Evolutionary conservation across 1,139 yeast species (phyloP).

Genomic region (Yamadazyma mexicana): DNA sequence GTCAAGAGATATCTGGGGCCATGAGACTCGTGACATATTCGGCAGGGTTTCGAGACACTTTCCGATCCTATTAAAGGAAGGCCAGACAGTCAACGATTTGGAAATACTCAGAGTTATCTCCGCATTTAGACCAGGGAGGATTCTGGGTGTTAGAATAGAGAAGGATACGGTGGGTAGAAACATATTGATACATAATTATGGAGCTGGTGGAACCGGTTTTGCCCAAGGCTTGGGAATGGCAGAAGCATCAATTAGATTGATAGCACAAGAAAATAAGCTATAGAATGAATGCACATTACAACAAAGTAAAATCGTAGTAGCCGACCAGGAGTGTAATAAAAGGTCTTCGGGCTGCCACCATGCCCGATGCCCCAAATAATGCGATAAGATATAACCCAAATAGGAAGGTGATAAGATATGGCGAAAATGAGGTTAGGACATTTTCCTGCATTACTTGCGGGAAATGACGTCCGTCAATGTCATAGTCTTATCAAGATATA

Average conservation of each 20-base stretch:
- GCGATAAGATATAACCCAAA: background rate
- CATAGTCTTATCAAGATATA: too few species aligned
- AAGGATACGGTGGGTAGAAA: constrained; percentile 33
- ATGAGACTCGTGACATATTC: constrained; percentile 58
- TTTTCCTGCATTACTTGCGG: too few species aligned
- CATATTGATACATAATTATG: constrained; percentile 47
- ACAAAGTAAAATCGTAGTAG: too few species aligned
- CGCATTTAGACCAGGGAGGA: constrained; percentile 69
- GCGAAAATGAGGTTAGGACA: background rate
- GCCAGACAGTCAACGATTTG: constrained; percentile 17
- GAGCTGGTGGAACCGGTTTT: constrained; percentile 50
- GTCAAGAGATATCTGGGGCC: constrained; percentile 53
- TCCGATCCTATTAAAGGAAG: constrained; percentile 47
- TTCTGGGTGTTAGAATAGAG: constrained; percentile 71
- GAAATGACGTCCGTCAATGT: too few species aligned
- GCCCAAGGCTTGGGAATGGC: constrained; percentile 50
- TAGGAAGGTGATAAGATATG: constrained; percentile 1
- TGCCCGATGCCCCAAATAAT: too few species aligned
- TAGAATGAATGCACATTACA: too few species aligned
- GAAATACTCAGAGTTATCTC: constrained; percentile 59
- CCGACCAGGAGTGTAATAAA: too few species aligned
- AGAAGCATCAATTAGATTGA: constrained; percentile 26
- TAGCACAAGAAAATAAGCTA: constrained; percentile 1
- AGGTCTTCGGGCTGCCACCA: too few species aligned
- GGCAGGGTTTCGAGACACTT: constrained; percentile 51